A percentile compares a stretch with the other conserved stretches of the same genome.
Conservation (phyloP, 805 yeast species). For the Wickerhamiella siamensis region DNA sequence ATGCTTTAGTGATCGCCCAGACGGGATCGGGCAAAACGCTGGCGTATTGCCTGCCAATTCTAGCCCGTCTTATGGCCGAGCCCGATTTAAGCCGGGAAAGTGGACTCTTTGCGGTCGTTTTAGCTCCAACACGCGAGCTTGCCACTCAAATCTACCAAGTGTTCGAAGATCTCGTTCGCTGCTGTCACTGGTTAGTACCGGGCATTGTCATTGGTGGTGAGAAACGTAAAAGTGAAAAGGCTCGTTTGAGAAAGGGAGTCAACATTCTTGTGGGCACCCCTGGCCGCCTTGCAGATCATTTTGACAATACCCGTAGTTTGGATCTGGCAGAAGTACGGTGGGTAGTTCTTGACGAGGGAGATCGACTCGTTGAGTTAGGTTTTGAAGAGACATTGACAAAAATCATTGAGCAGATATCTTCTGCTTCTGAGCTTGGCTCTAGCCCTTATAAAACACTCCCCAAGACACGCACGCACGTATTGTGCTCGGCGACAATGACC, state of each 20-base stretch:
- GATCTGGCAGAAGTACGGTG: constrained; percentile 64
- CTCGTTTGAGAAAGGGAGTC: constrained; percentile 87
- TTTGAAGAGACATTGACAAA: constrained; percentile 84
- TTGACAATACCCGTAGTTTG: constrained; percentile 71
- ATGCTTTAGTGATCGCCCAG: constrained; percentile 85
- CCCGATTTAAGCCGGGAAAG: constrained; percentile 38
- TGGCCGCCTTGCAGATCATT: constrained; percentile 88
- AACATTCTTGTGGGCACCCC: constrained; percentile 96
- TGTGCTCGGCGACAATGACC: constrained; percentile 92
- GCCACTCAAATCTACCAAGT: constrained; percentile 83
- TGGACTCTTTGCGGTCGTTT: constrained; percentile 77
- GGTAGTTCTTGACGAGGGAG: constrained; percentile 94
- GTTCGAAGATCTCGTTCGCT: constrained; percentile 51
- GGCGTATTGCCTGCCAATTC: constrained; percentile 71
- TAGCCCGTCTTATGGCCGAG: constrained; percentile 54
- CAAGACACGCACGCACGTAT: constrained; percentile 50
- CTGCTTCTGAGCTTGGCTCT: constrained; percentile 27
- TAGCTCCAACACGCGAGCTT: constrained; percentile 91
- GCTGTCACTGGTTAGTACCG: constrained; percentile 83
- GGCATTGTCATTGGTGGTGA: constrained; percentile 97
- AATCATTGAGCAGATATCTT: constrained; percentile 48
- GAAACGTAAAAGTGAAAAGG: constrained; percentile 92
- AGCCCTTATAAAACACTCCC: constrained; percentile 36
- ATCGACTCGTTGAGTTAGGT: constrained; percentile 86
- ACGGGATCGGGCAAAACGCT: constrained; percentile 97